Conservation (phyloP, 23 red algal genomes). For the Gracilaria gracilis region DNA sequence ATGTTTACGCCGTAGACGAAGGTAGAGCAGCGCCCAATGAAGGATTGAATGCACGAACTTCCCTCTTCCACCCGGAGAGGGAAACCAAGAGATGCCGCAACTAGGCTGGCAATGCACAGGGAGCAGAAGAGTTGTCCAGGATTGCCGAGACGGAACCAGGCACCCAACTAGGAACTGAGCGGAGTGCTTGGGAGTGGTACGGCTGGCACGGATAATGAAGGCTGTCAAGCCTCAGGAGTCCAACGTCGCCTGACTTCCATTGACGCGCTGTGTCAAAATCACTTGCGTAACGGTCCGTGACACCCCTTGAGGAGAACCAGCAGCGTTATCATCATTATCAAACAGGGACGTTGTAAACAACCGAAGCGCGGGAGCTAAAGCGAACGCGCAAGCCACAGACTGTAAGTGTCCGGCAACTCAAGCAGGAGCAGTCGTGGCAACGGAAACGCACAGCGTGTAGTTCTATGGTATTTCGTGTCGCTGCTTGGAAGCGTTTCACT, state of each 20-base stretch:
- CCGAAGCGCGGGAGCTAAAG: not conserved
- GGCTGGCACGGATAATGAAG: not conserved
- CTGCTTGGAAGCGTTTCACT: not conserved
- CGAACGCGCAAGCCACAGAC: not conserved
- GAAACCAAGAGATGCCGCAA: not conserved
- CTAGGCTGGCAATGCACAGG: not conserved
- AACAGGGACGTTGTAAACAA: not conserved
- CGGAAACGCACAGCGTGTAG: not conserved
- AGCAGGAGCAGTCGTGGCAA: not conserved
- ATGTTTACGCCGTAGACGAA: not conserved
- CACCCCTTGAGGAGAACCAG: not conserved
- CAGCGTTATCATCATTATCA: not conserved
- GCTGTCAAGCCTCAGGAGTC: not conserved
- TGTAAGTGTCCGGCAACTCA: not conserved
- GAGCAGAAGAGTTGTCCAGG: not conserved
- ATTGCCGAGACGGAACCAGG: not conserved
- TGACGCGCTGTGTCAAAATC: not conserved
- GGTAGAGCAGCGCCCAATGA: not conserved
- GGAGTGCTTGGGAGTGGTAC: not conserved
- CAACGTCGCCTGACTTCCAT: not conserved
- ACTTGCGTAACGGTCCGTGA: conserved; percentile 5
- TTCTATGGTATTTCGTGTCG: not conserved
- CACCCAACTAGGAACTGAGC: not conserved
- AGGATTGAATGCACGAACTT: not conserved
- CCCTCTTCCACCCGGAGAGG: not conserved